Percentiles rank a stretch among this genome's conserved stretches.
phyloP scores from a whole-genome alignment of 306 rosid genomes.

The Begonia fuchsioides region DNA sequence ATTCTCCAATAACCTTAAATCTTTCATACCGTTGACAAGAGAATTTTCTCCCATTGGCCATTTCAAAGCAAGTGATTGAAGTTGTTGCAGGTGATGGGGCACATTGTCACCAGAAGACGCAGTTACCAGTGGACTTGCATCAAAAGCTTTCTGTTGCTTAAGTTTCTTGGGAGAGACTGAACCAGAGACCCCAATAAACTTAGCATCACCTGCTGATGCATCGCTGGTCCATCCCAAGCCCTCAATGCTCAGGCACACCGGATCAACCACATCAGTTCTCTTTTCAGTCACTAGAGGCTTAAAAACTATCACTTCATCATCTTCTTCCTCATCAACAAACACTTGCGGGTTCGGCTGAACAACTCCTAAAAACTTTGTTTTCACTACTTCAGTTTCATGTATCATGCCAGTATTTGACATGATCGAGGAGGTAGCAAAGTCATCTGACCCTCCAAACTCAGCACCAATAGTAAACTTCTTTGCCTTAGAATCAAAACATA shows the following conservation, averaged over 20 bases:
- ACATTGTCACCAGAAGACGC: slow-evolving; percentile 20
- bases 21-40: slow-evolving; percentile 39
- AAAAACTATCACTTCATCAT: slow-evolving; percentile 90
- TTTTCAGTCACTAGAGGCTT: slow-evolving; percentile 72
- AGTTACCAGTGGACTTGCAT: slow-evolving; percentile 21
- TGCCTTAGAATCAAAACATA: slow-evolving; percentile 45
- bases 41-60: slow-evolving; percentile 35
- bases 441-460: slow-evolving; percentile 33
- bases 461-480: slow-evolving; percentile 55
- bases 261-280: slow-evolving; percentile 24
- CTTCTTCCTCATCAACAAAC: slow-evolving; percentile 61
- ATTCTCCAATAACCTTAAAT: slow-evolving; percentile 55
- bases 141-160: slow-evolving; percentile 28
- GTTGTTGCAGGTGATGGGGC: slow-evolving; percentile 38
- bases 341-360: slow-evolving; percentile 24
- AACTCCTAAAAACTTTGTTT: slow-evolving; percentile 19
- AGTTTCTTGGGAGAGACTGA: slow-evolving; percentile 19
- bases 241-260: slow-evolving; percentile 24
- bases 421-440: slow-evolving; percentile 24
- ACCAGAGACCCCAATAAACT: slow-evolving; percentile 14
- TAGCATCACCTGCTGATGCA: slow-evolving; percentile 29
- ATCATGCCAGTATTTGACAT: slow-evolving; percentile 16
- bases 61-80: slow-evolving; percentile 37
- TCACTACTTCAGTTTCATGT: slow-evolving; percentile 29
- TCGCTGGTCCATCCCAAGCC: slow-evolving; percentile 22